A percentile compares a stretch with the other conserved stretches of the same genome.
phyloP scores from a whole-genome alignment of 2,329 filamentous ascomycete genomes.

The Parafenestella ontariensis region DNA sequence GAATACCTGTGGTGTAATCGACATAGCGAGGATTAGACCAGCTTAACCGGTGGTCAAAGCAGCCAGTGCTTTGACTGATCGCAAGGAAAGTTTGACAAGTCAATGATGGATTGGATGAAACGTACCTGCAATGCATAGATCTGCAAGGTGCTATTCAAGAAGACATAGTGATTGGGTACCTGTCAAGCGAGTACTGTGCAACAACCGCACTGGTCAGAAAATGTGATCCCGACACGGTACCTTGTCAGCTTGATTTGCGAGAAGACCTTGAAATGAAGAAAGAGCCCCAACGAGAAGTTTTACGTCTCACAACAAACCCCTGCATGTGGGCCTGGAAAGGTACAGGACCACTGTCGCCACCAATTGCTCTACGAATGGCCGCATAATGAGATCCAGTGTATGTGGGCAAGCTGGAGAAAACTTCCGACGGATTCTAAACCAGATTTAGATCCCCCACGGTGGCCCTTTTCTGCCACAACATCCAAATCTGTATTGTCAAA shows the following conservation, averaged over 20 bases:
- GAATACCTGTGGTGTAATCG: neutral
- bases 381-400: neutral
- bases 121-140: neutral
- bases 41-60: neutral
- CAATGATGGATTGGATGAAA: neutral
- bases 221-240: neutral
- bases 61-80: neutral
- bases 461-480: neutral
- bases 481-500: neutral
- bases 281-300: neutral
- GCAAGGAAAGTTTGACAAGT: neutral
- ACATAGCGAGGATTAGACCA: neutral
- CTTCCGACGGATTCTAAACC: slow-evolving; percentile 11
- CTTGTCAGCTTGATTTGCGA: neutral
- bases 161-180: neutral
- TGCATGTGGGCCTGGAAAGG: slow-evolving; percentile 4
- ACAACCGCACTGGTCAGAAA: neutral
- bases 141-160: neutral
- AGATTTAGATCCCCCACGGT: neutral
- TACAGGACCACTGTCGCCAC: slow-evolving; percentile 5
- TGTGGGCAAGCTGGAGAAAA: slow-evolving; percentile 3
- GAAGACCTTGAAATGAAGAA: neutral
- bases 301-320: neutral
- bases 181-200: neutral
- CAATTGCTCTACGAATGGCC: slow-evolving; percentile 1